A percentile compares a stretch with the other conserved stretches of the same genome.
phyloP scores from a whole-genome alignment of 345 rosid genomes.

The Salix dunnii region DNA sequence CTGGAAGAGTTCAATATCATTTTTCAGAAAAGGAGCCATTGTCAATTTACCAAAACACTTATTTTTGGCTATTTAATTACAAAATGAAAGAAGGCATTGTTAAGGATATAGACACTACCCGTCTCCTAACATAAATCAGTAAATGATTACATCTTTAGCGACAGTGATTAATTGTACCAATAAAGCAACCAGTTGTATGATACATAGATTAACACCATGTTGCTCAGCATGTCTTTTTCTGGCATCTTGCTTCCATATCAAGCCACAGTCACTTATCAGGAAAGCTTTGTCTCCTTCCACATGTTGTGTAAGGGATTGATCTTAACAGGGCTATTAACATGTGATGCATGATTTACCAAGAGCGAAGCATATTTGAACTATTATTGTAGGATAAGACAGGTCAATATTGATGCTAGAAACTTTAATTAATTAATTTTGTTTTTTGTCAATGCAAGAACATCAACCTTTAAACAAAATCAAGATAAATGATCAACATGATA shows the following conservation, averaged over 20 bases:
- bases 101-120: neutral
- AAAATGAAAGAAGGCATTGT: neutral
- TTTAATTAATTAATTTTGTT: too few species aligned
- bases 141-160: neutral
- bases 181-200: too few species aligned
- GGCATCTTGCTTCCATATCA: neutral
- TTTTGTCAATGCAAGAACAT: neutral
- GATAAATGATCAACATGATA: constrained; percentile 1
- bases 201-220: neutral
- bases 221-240: neutral
- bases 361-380: neutral
- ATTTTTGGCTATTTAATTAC: neutral
- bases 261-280: neutral
- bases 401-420: too few species aligned
- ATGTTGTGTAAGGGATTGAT: neutral
- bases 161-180: neutral
- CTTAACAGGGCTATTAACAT: neutral
- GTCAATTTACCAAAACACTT: neutral
- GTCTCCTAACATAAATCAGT: neutral
- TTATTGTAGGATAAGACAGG: neutral
- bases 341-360: neutral
- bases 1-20: neutral
- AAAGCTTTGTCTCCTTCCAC: too few species aligned
- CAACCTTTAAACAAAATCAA: neutral
- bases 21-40: neutral